Evolutionary conservation across 805 yeast genomes (phyloP), one percentile per base, ranked within the genome.

Genomic region (Metschnikowia henanensis): DNA sequence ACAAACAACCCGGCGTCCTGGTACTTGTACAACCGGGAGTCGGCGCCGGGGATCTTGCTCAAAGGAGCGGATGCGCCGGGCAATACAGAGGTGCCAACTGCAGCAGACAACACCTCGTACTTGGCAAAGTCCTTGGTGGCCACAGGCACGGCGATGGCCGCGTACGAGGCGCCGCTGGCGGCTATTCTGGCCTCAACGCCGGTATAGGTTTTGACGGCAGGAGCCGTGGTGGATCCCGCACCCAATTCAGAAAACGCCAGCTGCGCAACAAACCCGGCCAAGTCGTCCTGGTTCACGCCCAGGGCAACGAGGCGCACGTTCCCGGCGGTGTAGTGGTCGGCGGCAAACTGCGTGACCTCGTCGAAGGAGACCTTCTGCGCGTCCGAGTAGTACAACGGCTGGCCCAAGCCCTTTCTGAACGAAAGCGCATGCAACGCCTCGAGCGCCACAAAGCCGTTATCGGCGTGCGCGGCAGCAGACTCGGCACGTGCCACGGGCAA

Each of bases 401-500:
- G 80, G 60, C 97, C 97, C 59, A 87, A 80, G 43, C 96, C 97
- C 49, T 68, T 74, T 76, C 94, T 87, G 81, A 86, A 94, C 39
- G 95, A 80, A 48, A 82, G 71, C 56, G 81, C 80, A 72, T 87
- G 92, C 62, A 89, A 79, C 55, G 81, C 78, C 70, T 90, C 97
- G 50, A 81, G 65, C 33, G 94, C 95, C 50, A 73, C 70, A 65
- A 73, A 77, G 47, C 69, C 65, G 46, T 88, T 76, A 56, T 74
- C 66, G 13, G 73, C 58, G 45, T 68, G 60, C 30, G 84, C 82
- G 36, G 71, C 68, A n/a, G 70, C 62, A 52, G 76, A 64, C 66
- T 87, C 92, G 61, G 79, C 75, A 53, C 71, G 65, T 43, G 91
- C 90, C 43, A 81, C 81, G 52, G 97, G 98, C 48, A 81, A 67